A percentile compares a stretch with the other conserved stretches of the same genome.
Evolutionary conservation across 352 stramenopile genomes (phyloP).

Genomic region (Plasmopara viticola): DNA sequence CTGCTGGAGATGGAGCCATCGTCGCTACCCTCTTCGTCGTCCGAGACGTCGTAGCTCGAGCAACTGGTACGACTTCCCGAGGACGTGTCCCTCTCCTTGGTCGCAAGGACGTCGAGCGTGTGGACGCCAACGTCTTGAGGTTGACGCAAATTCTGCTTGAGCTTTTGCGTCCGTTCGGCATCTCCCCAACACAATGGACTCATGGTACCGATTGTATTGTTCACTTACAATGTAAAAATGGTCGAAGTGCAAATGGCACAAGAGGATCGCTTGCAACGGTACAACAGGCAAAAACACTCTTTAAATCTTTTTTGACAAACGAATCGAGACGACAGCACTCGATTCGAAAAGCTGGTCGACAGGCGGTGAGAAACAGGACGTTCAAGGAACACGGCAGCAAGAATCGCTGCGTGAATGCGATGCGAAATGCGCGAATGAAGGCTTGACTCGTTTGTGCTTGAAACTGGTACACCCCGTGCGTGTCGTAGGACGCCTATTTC

Average conservation of each 20-base stretch:
- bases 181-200: conserved; percentile 36
- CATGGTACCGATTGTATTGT: conserved; percentile 9
- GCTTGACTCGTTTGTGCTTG: neutral
- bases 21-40: conserved; percentile 45
- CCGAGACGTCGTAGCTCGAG: conserved; percentile 42
- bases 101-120: conserved; percentile 5
- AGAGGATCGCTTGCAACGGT: conserved; percentile 7
- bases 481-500: no score
- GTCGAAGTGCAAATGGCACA: neutral
- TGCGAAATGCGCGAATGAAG: conserved; percentile 14
- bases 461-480: no score
- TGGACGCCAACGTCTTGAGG: conserved; percentile 2
- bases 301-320: conserved; percentile 19
- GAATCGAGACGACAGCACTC: conserved; percentile 1
- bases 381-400: conserved; percentile 1
- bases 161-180: conserved; percentile 24
- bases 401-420: neutral
- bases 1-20: conserved; percentile 22
- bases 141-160: conserved; percentile 23
- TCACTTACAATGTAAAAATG: conserved; percentile 27
- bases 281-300: conserved; percentile 11
- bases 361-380: conserved; percentile 3
- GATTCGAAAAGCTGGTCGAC: conserved; percentile 1
- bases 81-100: conserved; percentile 24
- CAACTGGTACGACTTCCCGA: conserved; percentile 37